Evolutionary conservation across 1,284 basidiomycete genomes (phyloP), one percentile per base, ranked within the genome.

Genomic region (Takashimella koratensis): DNA sequence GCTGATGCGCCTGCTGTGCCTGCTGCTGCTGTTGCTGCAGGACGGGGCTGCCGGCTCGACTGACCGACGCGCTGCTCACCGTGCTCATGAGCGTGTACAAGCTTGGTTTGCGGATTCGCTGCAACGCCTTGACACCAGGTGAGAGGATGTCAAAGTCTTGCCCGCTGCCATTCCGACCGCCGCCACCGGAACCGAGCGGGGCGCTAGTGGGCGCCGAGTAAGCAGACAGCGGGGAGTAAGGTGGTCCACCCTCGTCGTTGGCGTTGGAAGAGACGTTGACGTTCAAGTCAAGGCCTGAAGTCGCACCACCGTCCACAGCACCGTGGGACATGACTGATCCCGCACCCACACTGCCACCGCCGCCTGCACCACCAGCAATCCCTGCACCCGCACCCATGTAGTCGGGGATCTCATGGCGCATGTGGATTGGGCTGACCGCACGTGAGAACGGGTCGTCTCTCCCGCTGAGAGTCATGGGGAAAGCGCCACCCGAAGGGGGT

Each of bases 391-490:
- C 10, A 36, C 30, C 30, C 8, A 36, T 36, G 30, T 36, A 36
- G 30, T 36, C 30, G 16, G 30, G 10, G 8, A 36, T 8, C 16
- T 36, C 30, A 8, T 36, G 30, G 30, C 16, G n/a, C 45, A 26
- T 21, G 45, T 48, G 53, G 36, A 70, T 68, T 5, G 67, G 67
- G 27, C 57, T 60, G 21, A 70, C 67, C 5, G 67, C 65, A 24
- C 67, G 43, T n/a, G 54, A 58, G 54, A 70, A 70, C 1, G 67
- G 67, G 53, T 70, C 67, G 2, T 49, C 39, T 20, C 45, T 45
- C n/a, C 47, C 49, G 3, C 30, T 40, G 5, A 62, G 42, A 0
- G 51, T 47, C 22, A 63, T 47, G 3, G 66, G 66, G 42, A 67
- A 65, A 3, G 54, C 46, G 8, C 56, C 55, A 13, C 43, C 22